Conservation (phyloP, 23 red algal species). For the Gracilaria domingensis region DNA sequence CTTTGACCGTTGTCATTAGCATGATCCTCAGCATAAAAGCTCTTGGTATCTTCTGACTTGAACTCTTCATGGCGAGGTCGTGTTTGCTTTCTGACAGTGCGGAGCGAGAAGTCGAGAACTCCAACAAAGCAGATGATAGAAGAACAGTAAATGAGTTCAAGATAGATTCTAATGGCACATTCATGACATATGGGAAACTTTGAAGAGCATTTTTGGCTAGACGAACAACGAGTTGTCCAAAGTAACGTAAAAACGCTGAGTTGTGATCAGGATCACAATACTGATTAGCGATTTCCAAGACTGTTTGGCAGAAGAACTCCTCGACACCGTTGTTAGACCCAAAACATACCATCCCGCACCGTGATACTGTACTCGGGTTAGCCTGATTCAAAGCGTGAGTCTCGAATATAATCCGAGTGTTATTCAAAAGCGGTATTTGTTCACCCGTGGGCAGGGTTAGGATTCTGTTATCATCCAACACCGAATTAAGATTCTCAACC, state of each 20-base stretch:
- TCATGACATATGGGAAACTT: conserved; percentile 20
- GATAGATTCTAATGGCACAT: conserved; percentile 47
- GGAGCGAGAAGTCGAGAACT: neutral
- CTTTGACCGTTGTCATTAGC: conserved; percentile 25
- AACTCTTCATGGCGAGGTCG: neutral
- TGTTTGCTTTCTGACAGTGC: too few relatives aligned
- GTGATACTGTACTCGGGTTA: conserved; percentile 70
- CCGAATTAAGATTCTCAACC: conserved; percentile 80
- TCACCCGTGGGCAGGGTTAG: conserved; percentile 75
- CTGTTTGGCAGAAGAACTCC: conserved; percentile 11
- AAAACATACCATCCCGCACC: conserved; percentile 86
- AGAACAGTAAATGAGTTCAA: conserved; percentile 29
- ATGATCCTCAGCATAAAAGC: conserved; percentile 16
- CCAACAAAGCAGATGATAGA: neutral
- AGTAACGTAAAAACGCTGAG: neutral
- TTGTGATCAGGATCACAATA: neutral
- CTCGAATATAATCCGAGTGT: conserved; percentile 70
- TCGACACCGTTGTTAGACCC: neutral
- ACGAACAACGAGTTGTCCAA: conserved; percentile 2
- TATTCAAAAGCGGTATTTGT: conserved; percentile 60
- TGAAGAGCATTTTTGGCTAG: conserved; percentile 22
- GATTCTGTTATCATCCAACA: conserved; percentile 78
- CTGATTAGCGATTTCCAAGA: conserved; percentile 16
- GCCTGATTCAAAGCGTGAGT: conserved; percentile 60
- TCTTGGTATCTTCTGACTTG: neutral